Percentiles rank a stretch among this genome's conserved stretches.
phyloP scores from a whole-genome alignment of 768 basidiomycete species.

The Naganishia kalamii region DNA sequence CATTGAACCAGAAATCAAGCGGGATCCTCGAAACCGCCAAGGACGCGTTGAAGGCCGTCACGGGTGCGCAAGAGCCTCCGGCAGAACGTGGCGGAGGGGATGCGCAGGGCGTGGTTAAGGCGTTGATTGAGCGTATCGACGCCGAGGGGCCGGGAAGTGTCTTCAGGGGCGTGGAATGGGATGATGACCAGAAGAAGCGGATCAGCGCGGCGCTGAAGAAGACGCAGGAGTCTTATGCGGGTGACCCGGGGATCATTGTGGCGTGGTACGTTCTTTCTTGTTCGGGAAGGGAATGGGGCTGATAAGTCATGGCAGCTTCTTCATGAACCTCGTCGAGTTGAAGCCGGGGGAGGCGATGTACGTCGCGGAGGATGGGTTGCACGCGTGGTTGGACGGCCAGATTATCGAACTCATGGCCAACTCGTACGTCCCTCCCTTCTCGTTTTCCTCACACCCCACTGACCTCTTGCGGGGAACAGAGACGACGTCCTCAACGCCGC shows the following conservation, averaged over 20 bases:
- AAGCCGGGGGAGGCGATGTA: slow-evolving; percentile 84
- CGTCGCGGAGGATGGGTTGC: slow-evolving; percentile 88
- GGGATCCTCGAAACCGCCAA: slow-evolving; percentile 51
- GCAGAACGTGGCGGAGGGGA: slow-evolving; percentile 29
- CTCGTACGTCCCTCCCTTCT: not conserved
- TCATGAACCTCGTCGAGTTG: slow-evolving; percentile 77
- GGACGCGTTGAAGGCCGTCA: slow-evolving; percentile 41
- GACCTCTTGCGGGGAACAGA: slow-evolving; percentile 7
- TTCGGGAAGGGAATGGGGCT: not conserved
- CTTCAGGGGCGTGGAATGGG: slow-evolving; percentile 16
- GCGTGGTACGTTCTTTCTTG: slow-evolving; percentile 22
- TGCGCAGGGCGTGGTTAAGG: slow-evolving; percentile 26
- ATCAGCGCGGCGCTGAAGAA: slow-evolving; percentile 30
- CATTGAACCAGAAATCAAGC: slow-evolving; percentile 35
- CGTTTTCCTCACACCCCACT: not conserved
- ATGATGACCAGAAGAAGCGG: slow-evolving; percentile 27
- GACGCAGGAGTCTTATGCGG: slow-evolving; percentile 31
- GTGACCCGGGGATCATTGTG: slow-evolving; percentile 33
- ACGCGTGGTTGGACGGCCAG: slow-evolving; percentile 89
- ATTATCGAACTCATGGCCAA: slow-evolving; percentile 99
- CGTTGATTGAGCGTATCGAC: slow-evolving; percentile 53
- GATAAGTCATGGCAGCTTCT: slow-evolving; percentile 56
- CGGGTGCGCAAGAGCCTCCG: slow-evolving; percentile 28
- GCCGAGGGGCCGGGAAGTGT: slow-evolving; percentile 48
- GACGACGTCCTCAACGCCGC: slow-evolving; percentile 43